Evolutionary conservation across 1,284 basidiomycete genomes (phyloP).

Genomic region (Mycena sp.): DNA sequence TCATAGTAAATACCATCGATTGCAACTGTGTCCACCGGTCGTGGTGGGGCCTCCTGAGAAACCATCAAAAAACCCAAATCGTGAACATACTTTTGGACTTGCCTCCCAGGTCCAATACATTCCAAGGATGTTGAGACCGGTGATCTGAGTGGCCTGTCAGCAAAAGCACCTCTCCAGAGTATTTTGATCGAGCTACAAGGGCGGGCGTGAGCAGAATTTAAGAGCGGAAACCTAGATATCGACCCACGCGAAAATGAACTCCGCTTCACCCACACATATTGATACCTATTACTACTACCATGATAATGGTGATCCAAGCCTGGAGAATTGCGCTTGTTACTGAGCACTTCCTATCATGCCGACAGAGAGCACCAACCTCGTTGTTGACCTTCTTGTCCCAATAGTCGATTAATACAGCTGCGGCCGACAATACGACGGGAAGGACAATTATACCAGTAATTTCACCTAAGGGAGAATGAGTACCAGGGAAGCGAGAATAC

Average conservation of each 20-base stretch:
- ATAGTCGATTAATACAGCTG: conserved; percentile 80
- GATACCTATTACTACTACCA: conserved; percentile 49
- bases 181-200: conserved; percentile 76
- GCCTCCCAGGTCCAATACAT: conserved; percentile 80
- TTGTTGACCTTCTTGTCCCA: conserved; percentile 60
- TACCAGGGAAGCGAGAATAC: neutral
- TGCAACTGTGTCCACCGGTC: conserved; percentile 38
- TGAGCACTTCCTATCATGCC: neutral
- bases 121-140: conserved; percentile 67
- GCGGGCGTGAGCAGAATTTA: neutral
- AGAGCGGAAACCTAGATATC: neutral
- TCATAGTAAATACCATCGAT: neutral
- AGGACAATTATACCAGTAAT: conserved; percentile 74
- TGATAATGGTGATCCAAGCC: conserved; percentile 25
- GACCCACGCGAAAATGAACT: conserved; percentile 74
- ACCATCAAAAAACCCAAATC: neutral
- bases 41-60: conserved; percentile 50
- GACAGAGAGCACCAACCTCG: conserved; percentile 8
- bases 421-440: conserved; percentile 82
- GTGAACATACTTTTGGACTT: conserved; percentile 23
- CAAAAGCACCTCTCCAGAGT: too few species aligned
- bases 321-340: neutral
- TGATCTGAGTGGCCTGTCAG: conserved; percentile 52
- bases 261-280: conserved; percentile 83
- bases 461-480: conserved; percentile 59